Percentiles rank a stretch among this genome's conserved stretches.
These are phyloP conservation scores for Phytophthora rubi DNA, from an alignment of 352 stramenopile genomes.

Conservation along the genomic window DNA sequence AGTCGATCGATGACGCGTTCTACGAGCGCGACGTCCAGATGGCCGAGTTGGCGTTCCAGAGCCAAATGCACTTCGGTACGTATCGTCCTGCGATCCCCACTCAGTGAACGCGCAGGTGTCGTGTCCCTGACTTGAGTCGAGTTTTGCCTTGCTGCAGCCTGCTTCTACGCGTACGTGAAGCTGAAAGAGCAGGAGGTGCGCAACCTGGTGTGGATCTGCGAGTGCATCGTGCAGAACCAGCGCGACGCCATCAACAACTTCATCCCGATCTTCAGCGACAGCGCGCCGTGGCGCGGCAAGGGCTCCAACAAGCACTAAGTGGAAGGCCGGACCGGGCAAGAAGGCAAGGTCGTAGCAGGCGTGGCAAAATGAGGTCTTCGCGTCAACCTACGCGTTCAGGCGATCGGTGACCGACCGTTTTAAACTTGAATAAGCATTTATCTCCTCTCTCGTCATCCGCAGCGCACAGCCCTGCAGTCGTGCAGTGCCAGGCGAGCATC, in stretches of 20 bases:
- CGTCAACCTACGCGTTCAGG: not conserved
- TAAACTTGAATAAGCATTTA: constrained; percentile 36
- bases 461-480: not conserved
- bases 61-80: constrained; percentile 98
- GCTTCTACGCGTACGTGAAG: constrained; percentile 99
- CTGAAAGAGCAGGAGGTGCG: constrained; percentile 99
- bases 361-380: not conserved
- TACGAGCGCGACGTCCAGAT: constrained; percentile 99
- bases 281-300: constrained; percentile 91
- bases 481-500: not conserved
- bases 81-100: not conserved
- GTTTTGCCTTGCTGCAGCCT: constrained; percentile 41
- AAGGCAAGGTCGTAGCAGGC: not conserved
- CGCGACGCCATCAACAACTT: constrained; percentile 99
- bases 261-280: constrained; percentile 98
- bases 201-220: constrained; percentile 99
- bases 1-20: constrained; percentile 99
- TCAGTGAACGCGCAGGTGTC: not conserved
- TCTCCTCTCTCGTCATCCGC: constrained; percentile 7
- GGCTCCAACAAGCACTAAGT: constrained; percentile 66
- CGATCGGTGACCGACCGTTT: constrained; percentile 13
- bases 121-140: not conserved
- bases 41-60: constrained; percentile 98
- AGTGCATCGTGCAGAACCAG: constrained; percentile 99
- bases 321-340: not conserved